Conservation (phyloP, 2,329 filamentous ascomycete genomes). For the Tolypocladium sp. region DNA sequence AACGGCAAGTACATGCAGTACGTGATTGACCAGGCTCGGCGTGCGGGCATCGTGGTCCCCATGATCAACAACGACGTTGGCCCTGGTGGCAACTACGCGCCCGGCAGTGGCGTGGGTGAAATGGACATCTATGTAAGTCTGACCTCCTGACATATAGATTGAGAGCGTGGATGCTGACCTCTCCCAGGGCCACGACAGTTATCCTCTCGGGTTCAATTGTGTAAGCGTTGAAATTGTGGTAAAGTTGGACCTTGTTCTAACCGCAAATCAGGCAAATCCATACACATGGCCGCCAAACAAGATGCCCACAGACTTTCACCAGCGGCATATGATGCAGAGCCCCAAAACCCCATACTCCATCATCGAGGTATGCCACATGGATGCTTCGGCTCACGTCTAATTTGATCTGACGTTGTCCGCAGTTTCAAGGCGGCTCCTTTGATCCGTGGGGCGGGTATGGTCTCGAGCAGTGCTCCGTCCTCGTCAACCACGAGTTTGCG, state of each 20-base stretch:
- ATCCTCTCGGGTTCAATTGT: constrained; percentile 36
- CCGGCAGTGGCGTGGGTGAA: constrained; percentile 45
- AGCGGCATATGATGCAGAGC: constrained; percentile 37
- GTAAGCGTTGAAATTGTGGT: constrained; percentile 8
- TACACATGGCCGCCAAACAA: constrained; percentile 53
- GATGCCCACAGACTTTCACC: constrained; percentile 36
- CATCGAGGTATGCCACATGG: constrained; percentile 33
- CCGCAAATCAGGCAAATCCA: constrained; percentile 19
- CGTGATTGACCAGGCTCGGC: constrained; percentile 57
- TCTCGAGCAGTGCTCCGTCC: constrained; percentile 54
- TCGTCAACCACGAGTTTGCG: constrained; percentile 66
- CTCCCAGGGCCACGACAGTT: constrained; percentile 21
- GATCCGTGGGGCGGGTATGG: constrained; percentile 68
- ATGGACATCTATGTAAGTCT: constrained; percentile 46
- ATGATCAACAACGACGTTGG: constrained; percentile 66
- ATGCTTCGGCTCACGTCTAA: not conserved
- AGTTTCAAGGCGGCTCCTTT: constrained; percentile 64
- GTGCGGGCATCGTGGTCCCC: constrained; percentile 64
- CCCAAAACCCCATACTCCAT: constrained; percentile 58
- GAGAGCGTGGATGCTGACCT: not conserved
- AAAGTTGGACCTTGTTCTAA: not conserved
- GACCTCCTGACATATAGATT: not conserved
- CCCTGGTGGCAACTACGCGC: constrained; percentile 52
- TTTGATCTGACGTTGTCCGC: not conserved
- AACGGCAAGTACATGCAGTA: constrained; percentile 62